Evolutionary conservation across 129 eudicot genomes (phyloP).

Genomic region (sunflower (Helianthus annuus)): DNA sequence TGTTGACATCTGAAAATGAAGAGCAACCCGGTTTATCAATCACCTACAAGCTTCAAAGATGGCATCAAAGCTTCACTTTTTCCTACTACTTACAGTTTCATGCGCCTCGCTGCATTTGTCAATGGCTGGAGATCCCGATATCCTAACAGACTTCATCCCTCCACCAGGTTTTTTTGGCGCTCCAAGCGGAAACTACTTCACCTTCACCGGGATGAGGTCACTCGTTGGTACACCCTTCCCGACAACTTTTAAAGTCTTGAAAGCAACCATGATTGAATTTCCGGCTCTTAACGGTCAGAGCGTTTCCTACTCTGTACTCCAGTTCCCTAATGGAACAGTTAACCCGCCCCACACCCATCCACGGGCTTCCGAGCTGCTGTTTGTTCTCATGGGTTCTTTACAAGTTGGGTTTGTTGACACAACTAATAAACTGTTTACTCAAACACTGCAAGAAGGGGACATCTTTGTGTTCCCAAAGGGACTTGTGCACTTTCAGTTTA

Average conservation of each 20-base stretch:
- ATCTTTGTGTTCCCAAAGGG: conserved; percentile 32
- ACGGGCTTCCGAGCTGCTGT: conserved; percentile 31
- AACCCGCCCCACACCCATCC: conserved; percentile 39
- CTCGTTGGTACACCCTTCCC: conserved; percentile 24
- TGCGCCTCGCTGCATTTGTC: conserved; percentile 16
- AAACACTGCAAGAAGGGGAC: conserved; percentile 27
- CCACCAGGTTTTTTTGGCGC: no score
- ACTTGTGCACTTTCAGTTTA: conserved; percentile 20
- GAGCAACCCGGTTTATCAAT: conserved; percentile 11
- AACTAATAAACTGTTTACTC: conserved; percentile 27
- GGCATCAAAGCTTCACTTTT: conserved; percentile 24
- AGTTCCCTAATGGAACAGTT: conserved; percentile 30
- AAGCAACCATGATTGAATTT: conserved; percentile 33
- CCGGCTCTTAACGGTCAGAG: conserved; percentile 28
- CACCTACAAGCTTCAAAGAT: conserved; percentile 1
- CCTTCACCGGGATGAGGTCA: conserved; percentile 24
- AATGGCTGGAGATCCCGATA: conserved; percentile 26
- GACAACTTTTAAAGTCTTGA: conserved; percentile 16
- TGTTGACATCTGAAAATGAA: not conserved
- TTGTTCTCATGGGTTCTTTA: conserved; percentile 30
- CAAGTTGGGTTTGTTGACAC: conserved; percentile 34
- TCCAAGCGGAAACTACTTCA: conserved; percentile 24
- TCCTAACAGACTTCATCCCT: conserved; percentile 27
- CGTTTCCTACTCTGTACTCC: conserved; percentile 25
- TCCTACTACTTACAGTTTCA: conserved; percentile 15